These are phyloP conservation scores for Tolypocladium album DNA, from an alignment of 2,329 filamentous ascomycete genomes.

Conservation along the genomic window DNA sequence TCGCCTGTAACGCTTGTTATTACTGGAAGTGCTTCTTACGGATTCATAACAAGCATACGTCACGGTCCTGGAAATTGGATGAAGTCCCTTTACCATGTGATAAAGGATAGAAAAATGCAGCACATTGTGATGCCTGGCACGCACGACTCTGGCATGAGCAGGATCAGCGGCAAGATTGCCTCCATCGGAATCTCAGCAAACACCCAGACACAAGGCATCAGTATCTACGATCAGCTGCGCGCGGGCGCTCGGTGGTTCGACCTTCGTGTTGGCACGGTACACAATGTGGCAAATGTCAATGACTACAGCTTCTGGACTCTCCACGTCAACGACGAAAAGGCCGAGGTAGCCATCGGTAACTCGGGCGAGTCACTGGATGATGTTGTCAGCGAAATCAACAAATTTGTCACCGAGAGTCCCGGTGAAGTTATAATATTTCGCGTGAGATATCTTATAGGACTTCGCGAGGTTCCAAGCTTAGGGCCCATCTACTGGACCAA, in stretches of 20 bases:
- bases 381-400: slow-evolving; percentile 31
- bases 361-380: slow-evolving; percentile 32
- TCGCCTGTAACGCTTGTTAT: slow-evolving; percentile 21
- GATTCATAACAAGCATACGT: slow-evolving; percentile 18
- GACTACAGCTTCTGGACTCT: slow-evolving; percentile 26
- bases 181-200: slow-evolving; percentile 26
- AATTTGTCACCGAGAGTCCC: slow-evolving; percentile 29
- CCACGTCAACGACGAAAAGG: slow-evolving; percentile 25
- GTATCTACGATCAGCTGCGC: slow-evolving; percentile 32
- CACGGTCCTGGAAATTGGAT: slow-evolving; percentile 21
- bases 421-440: slow-evolving; percentile 35
- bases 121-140: slow-evolving; percentile 36
- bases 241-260: slow-evolving; percentile 37
- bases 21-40: slow-evolving; percentile 13
- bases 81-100: slow-evolving; percentile 18
- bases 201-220: slow-evolving; percentile 32
- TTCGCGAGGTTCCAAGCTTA: slow-evolving; percentile 21
- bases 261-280: slow-evolving; percentile 26
- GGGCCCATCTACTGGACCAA: slow-evolving; percentile 21
- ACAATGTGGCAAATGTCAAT: slow-evolving; percentile 2
- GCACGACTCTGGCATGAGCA: slow-evolving; percentile 38
- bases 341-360: slow-evolving; percentile 28
- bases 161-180: slow-evolving; percentile 21
- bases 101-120: slow-evolving; percentile 27
- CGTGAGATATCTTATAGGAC: slow-evolving; percentile 28